These are phyloP conservation scores for Penicillium polonicum DNA, from an alignment of 2,329 filamentous ascomycete genomes.

Conservation along the genomic window DNA sequence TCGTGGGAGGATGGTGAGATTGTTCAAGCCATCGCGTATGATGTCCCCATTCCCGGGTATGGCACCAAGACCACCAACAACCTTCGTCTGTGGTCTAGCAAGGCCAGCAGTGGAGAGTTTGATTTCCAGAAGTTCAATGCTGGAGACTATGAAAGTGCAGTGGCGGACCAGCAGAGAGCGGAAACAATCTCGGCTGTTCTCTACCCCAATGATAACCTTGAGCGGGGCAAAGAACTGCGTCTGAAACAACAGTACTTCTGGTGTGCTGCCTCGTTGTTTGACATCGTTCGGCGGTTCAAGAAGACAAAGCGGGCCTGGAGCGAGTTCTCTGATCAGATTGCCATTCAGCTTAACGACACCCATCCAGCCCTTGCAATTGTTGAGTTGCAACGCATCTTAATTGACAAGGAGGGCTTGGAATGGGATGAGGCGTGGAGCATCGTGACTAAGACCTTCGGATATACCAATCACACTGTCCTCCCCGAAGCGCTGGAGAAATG, in stretches of 20 bases:
- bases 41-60: constrained; percentile 89
- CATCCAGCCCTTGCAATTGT: constrained; percentile 96
- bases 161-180: constrained; percentile 96
- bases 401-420: constrained; percentile 84
- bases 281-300: constrained; percentile 97
- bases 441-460: constrained; percentile 77
- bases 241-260: constrained; percentile 99
- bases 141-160: constrained; percentile 95
- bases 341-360: constrained; percentile 97
- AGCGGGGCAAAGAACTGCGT: constrained; percentile 92
- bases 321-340: constrained; percentile 90
- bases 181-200: constrained; percentile 97
- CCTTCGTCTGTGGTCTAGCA: constrained; percentile 94
- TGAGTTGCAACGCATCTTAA: constrained; percentile 86
- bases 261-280: constrained; percentile 93
- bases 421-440: constrained; percentile 93
- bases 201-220: constrained; percentile 96
- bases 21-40: constrained; percentile 88
- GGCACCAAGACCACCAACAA: constrained; percentile 92
- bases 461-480: constrained; percentile 97
- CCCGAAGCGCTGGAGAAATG: constrained; percentile 98
- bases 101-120: constrained; percentile 94
- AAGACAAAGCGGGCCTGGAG: constrained; percentile 89
- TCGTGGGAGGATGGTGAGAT: constrained; percentile 92
- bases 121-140: constrained; percentile 99